Evolutionary conservation across 169 alveolate species (phyloP).

Genomic region (Cryptosporidium sp.): DNA sequence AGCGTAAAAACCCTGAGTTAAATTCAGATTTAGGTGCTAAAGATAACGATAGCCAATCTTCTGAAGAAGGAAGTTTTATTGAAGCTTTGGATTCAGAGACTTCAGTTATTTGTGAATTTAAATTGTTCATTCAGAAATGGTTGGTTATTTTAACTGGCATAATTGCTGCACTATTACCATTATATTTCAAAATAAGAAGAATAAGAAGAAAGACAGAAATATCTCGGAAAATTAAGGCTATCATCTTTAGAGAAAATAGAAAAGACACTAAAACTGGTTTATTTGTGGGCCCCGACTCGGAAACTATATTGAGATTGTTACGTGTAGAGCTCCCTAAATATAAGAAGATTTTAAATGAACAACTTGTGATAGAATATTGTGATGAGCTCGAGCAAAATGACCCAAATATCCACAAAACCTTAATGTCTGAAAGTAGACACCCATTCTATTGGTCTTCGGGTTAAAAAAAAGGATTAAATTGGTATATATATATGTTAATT

Average conservation of each 20-base stretch:
- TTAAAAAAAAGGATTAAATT: background rate
- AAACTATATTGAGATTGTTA: constrained; percentile 25
- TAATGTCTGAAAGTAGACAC: constrained; percentile 10
- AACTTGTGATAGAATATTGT: constrained; percentile 6
- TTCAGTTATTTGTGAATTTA: constrained; percentile 17
- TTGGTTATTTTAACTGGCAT: background rate
- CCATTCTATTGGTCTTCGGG: constrained; percentile 52
- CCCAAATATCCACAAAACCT: constrained; percentile 48
- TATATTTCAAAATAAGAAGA: background rate
- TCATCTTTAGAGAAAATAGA: constrained; percentile 46
- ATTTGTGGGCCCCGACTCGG: constrained; percentile 49
- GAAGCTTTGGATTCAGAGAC: constrained; percentile 34
- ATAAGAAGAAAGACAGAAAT: constrained; percentile 19
- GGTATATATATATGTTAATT: background rate
- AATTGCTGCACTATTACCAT: background rate
- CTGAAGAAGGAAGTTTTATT: background rate
- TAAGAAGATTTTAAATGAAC: constrained; percentile 5
- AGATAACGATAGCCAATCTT: background rate
- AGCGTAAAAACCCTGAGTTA: background rate
- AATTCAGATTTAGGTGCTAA: background rate
- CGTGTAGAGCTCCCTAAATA: constrained; percentile 39
- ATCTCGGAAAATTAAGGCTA: constrained; percentile 11
- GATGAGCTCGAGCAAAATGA: constrained; percentile 20
- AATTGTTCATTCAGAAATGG: constrained; percentile 44
- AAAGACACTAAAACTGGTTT: constrained; percentile 42